Base-by-base conservation (phyloP, 1,284 basidiomycete species). In the Kwoniella shivajii region DNA sequence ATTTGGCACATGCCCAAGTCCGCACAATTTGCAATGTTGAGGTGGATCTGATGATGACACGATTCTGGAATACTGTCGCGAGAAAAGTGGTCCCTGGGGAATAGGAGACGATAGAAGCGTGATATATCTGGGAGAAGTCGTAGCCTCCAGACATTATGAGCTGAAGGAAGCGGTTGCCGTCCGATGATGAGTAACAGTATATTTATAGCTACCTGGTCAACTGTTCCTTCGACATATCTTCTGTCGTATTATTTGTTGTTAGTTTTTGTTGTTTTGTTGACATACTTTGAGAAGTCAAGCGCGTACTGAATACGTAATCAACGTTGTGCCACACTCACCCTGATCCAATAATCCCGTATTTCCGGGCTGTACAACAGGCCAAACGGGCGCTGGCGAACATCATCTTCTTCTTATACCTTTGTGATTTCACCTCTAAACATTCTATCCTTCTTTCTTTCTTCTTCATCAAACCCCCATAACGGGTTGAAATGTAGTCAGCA, bases 1-100 rank as follows among this genome's bases (percentile, higher is more conserved):
- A n/a, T 27, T 41, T 29, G 27, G 11, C 50, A 55, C 74, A 72
- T 13, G 58, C 58, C 65, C 70, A 79, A 11, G 72, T 69, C 24
- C 71, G 60, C 29, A 77, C 72, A 16, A 72, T 64, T 10, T 73
- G 64, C 10, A 79, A 65, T 22, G 70, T 72, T 7, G 68, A 34
- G 0, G 76, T 68, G 3, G 72, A 72, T 2, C 76, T 64, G n/a
- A 79, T 58, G 51, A 74, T 61, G 31, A 79, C 50, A 2, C 69
- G 61, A 42, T 69, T 61, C 7, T 42, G 37, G 37, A 69, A 51
- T 0, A 72, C 65, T 0, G 68, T 71, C 2, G 75, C 77, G 26
- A 78, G 57, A 50, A 78, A 77, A 0, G 76, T 77, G 0, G 78
- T 74, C 3, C 77, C 77, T 0, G 77, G 75, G 1, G 74, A 77